A percentile compares a stretch with the other conserved stretches of the same genome.
Conservation (phyloP, 2,329 filamentous ascomycete species). For the Escovopsis sp. region DNA sequence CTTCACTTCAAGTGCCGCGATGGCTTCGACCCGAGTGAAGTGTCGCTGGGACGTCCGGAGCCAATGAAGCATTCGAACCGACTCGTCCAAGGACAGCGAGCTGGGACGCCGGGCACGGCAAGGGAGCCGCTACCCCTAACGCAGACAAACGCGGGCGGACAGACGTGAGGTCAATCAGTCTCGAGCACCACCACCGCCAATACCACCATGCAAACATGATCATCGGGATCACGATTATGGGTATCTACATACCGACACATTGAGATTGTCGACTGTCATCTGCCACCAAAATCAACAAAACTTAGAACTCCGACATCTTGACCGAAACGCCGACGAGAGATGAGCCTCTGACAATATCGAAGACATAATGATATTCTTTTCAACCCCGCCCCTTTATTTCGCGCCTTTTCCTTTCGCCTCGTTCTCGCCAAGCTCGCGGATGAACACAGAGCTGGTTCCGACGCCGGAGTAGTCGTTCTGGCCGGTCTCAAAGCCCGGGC, state of each 20-base stretch:
- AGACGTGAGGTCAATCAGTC: neutral
- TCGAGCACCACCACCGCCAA: neutral
- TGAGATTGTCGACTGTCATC: conserved; percentile 5
- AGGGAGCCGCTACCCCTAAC: neutral
- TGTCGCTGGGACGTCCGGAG: conserved; percentile 5
- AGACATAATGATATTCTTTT: neutral
- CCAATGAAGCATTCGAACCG: conserved; percentile 5
- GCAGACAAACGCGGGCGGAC: neutral
- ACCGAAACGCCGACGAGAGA: conserved; percentile 17
- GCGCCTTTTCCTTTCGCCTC: conserved; percentile 77
- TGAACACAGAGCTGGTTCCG: conserved; percentile 60
- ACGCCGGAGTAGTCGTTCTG: conserved; percentile 62
- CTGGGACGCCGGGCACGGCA: neutral
- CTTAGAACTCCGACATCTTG: conserved; percentile 8
- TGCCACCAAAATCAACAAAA: conserved; percentile 11
- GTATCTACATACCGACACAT: conserved; percentile 17
- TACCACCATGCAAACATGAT: neutral
- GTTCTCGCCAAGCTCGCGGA: conserved; percentile 70
- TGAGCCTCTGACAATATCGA: conserved; percentile 8
- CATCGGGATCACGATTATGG: conserved; percentile 10
- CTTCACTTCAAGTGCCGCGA: conserved; percentile 16
- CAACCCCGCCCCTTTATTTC: conserved; percentile 33
- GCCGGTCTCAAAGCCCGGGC: conserved; percentile 76
- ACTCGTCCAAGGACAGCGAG: neutral
- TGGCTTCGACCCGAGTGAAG: conserved; percentile 14